phyloP scores from a whole-genome alignment of 1,284 basidiomycete species.

The Fomes fomentarius region DNA sequence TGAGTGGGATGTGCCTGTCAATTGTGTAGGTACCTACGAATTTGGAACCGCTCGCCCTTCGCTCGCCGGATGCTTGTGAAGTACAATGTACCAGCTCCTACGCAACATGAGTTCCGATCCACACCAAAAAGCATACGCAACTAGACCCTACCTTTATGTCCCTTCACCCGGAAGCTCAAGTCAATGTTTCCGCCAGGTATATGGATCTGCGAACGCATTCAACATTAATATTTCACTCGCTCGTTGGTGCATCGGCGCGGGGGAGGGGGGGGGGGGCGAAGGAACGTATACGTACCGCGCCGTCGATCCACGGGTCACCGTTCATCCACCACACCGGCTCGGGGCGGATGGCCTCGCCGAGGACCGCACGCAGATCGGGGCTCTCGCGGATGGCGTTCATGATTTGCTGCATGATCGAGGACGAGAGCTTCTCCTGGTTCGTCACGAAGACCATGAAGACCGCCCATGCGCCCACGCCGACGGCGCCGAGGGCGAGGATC shows the following conservation, averaged over 20 bases:
- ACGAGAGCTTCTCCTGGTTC: slow-evolving; percentile 79
- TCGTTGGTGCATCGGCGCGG: neutral
- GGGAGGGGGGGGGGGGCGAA: neutral
- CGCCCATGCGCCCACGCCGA: slow-evolving; percentile 67
- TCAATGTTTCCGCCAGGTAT: slow-evolving; percentile 78
- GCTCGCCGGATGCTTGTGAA: slow-evolving; percentile 79
- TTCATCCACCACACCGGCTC: slow-evolving; percentile 80
- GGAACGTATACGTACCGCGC: slow-evolving; percentile 50
- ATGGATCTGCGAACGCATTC: slow-evolving; percentile 52
- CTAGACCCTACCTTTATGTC: slow-evolving; percentile 58
- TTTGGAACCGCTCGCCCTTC: slow-evolving; percentile 73
- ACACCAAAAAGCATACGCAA: neutral
- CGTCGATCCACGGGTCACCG: slow-evolving; percentile 72
- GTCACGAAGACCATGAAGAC: slow-evolving; percentile 69
- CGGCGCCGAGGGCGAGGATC: slow-evolving; percentile 49
- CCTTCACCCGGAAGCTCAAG: slow-evolving; percentile 73
- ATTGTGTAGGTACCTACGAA: slow-evolving; percentile 56
- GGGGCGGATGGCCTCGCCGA: slow-evolving; percentile 72
- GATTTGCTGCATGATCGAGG: slow-evolving; percentile 71
- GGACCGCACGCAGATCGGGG: slow-evolving; percentile 47
- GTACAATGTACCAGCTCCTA: slow-evolving; percentile 74
- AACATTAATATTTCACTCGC: neutral
- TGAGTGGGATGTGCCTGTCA: neutral
- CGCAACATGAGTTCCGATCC: neutral
- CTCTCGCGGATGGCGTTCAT: slow-evolving; percentile 59